Percentiles rank a stretch among this genome's conserved stretches.
These are phyloP conservation scores for Phytophthora tubulina DNA, from an alignment of 352 stramenopile genomes.

Conservation along the genomic window DNA sequence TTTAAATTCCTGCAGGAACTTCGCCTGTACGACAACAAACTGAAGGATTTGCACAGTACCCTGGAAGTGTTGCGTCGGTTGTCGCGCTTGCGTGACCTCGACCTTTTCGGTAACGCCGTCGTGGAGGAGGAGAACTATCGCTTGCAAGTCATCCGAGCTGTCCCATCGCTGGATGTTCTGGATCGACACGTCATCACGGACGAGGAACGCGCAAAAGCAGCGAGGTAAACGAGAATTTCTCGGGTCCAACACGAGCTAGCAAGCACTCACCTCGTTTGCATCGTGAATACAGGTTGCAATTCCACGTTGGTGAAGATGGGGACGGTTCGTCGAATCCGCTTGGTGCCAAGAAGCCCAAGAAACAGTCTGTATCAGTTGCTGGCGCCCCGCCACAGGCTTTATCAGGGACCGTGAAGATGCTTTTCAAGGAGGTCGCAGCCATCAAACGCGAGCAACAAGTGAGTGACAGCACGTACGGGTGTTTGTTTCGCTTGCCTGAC, in stretches of 20 bases:
- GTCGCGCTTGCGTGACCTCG: conserved; percentile 75
- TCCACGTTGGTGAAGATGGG: conserved; percentile 30
- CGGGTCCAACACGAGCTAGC: neutral
- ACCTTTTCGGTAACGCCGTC: conserved; percentile 87
- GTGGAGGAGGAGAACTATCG: conserved; percentile 89
- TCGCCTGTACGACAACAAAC: conserved; percentile 81
- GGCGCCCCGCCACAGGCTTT: conserved; percentile 55
- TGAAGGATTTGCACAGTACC: conserved; percentile 73
- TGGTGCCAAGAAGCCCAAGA: conserved; percentile 34
- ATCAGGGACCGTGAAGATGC: conserved; percentile 75
- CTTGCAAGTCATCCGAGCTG: conserved; percentile 76
- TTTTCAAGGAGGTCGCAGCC: conserved; percentile 69
- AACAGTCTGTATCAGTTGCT: conserved; percentile 25
- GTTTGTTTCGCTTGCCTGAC: neutral
- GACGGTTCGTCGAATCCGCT: conserved; percentile 7
- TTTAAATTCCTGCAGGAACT: conserved; percentile 90
- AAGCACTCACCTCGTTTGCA: neutral
- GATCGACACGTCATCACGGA: conserved; percentile 84
- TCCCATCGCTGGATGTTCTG: conserved; percentile 81
- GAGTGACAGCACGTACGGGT: neutral
- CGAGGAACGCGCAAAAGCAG: conserved; percentile 66
- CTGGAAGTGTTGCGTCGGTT: conserved; percentile 63
- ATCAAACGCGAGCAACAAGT: conserved; percentile 63
- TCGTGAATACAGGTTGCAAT: conserved; percentile 23
- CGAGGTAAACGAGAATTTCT: conserved; percentile 27